phyloP scores from a whole-genome alignment of 129 eudicot genomes.

The Gnaphalium uliginosum region DNA sequence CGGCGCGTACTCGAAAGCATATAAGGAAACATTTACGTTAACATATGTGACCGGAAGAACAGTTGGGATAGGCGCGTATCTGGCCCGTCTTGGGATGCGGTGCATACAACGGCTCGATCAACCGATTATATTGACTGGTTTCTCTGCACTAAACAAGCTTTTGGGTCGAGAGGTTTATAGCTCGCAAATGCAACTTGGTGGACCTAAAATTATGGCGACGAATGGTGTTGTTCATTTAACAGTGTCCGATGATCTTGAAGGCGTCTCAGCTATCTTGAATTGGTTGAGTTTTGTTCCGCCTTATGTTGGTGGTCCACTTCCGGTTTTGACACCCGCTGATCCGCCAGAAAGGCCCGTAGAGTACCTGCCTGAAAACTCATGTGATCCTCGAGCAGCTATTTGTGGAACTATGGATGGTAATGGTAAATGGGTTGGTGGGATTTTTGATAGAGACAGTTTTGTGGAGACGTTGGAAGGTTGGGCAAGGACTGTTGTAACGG shows the following conservation, averaged over 20 bases:
- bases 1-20: slow-evolving; percentile 86
- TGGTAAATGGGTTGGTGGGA: slow-evolving; percentile 84
- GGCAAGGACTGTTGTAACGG: slow-evolving; percentile 99
- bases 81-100: slow-evolving; percentile 97
- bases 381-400: slow-evolving; percentile 98
- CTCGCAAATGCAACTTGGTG: slow-evolving; percentile 99
- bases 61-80: slow-evolving; percentile 96
- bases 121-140: slow-evolving; percentile 91
- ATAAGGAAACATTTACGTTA: slow-evolving; percentile 82
- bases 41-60: slow-evolving; percentile 97
- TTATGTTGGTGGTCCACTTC: slow-evolving; percentile 88
- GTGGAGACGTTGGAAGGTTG: slow-evolving; percentile 97
- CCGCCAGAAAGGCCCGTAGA: slow-evolving; percentile 74
- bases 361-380: slow-evolving; percentile 79
- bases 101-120: slow-evolving; percentile 97
- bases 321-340: slow-evolving; percentile 64
- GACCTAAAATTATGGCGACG: slow-evolving; percentile 96
- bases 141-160: slow-evolving; percentile 91
- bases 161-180: slow-evolving; percentile 97
- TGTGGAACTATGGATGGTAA: slow-evolving; percentile 58
- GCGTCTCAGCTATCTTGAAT: slow-evolving; percentile 79
- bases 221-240: slow-evolving; percentile 95
- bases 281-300: slow-evolving; percentile 94
- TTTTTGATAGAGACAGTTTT: slow-evolving; percentile 81
- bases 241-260: slow-evolving; percentile 94